Base-by-base conservation (phyloP, 352 stramenopile genomes). In the Proteromonas lacertae region DNA sequence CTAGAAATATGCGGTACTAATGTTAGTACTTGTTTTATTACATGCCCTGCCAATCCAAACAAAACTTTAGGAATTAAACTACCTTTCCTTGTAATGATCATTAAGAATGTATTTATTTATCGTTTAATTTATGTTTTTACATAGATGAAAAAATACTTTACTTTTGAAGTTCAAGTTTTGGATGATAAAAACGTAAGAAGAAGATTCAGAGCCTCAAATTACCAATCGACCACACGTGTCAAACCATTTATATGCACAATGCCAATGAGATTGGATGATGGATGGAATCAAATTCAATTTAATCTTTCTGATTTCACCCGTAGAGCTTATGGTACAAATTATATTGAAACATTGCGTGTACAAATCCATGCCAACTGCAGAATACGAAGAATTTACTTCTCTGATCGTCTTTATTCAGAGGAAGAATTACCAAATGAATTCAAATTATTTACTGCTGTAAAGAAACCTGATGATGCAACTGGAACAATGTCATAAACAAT, bases 221-320 rank as follows among this genome's bases (percentile, higher is more conserved):
- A 92, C 53, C 75, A 54, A 34, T 86, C 66, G 44, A 90, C 71
- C 25, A 92, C 79, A 36, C 57, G 79, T 36, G 79, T 93, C 25
- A 93, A 93, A 57, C 76, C 79, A 9, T 93, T 92, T 55, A 93
- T 93, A 54, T 93, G 79, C 45, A 91, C 77, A 23, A 93, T 93
- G 78, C 79, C 79, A 32, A 93, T 93, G 79, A 66, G 76, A 14
- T 63, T 93, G 30, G 79, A 93, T 41, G 77, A 92, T 53, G 79
- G 79, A 20, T 93, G 79, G 79, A 93, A 93, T 57, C 79, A 93
- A 57, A 92, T 93, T 56, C 79, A 93, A 55, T 93, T 93, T 57
- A 93, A 93, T 52, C 55, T 93, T 25, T 80, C 64, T 29, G 79
- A 93, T 53, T 93, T 93, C 37, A 91, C 76, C 42, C 66, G 79